phyloP scores from a whole-genome alignment of 306 rosid species.

The Abrus pulchellus region DNA sequence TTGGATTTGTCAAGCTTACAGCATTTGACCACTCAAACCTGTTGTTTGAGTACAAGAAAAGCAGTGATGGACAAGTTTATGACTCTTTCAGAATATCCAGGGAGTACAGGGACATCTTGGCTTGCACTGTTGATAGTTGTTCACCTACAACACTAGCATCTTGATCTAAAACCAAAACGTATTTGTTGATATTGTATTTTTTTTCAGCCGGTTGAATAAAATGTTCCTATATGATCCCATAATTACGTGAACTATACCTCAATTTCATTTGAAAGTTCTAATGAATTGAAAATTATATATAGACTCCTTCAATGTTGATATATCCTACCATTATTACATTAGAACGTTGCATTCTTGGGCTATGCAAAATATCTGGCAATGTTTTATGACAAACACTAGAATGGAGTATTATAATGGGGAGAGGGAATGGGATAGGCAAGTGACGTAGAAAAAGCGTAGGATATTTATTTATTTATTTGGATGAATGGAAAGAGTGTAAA shows the following conservation, averaged over 20 bases:
- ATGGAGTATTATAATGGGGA: neutral
- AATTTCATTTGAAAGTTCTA: neutral
- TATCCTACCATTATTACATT: neutral
- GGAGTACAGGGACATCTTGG: constrained; percentile 86
- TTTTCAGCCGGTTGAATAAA: constrained; percentile 31
- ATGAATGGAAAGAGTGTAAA: no score
- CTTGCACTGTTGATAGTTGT: constrained; percentile 79
- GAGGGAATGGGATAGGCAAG: neutral
- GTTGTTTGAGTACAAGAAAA: constrained; percentile 95
- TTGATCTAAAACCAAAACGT: constrained; percentile 46
- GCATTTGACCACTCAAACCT: constrained; percentile 89
- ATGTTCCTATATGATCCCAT: constrained; percentile 27
- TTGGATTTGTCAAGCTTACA: constrained; percentile 87
- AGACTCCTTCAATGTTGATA: neutral
- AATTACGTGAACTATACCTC: neutral
- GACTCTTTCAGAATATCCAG: constrained; percentile 84
- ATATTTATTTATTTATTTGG: no score
- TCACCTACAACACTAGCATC: constrained; percentile 71
- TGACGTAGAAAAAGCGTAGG: no score
- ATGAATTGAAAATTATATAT: neutral
- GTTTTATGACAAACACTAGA: neutral
- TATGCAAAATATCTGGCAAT: neutral
- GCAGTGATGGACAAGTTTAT: constrained; percentile 84
- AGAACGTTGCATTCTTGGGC: neutral
- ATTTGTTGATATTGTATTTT: neutral